Evolutionary conservation across 148 eudicot genomes (phyloP).

Genomic region (Euryodendron excelsum): DNA sequence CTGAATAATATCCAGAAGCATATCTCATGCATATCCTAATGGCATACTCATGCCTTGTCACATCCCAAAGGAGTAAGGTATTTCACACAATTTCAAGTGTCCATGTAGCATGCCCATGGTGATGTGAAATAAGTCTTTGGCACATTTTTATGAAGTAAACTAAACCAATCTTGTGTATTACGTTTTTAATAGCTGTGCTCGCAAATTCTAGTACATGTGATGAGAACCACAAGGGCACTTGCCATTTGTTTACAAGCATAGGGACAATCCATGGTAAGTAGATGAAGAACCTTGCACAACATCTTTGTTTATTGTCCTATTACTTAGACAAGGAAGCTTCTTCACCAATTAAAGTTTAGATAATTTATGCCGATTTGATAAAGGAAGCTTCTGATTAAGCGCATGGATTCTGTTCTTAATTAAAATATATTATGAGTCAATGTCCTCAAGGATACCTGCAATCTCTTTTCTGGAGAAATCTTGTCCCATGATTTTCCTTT

Average conservation of each 20-base stretch:
- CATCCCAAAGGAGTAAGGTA: too few relatives aligned
- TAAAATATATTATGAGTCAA: background rate
- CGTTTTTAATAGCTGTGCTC: background rate
- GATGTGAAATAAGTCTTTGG: too few relatives aligned
- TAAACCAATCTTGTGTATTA: background rate
- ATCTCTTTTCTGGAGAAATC: conserved; percentile 27
- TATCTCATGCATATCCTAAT: too few relatives aligned
- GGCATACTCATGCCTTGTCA: too few relatives aligned
- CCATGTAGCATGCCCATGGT: too few relatives aligned
- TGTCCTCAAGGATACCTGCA: conserved; percentile 24
- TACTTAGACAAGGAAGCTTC: background rate
- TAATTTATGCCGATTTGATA: background rate
- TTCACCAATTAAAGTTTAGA: background rate
- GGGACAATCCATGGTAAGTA: background rate
- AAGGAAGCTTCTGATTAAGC: background rate
- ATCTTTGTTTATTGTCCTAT: background rate
- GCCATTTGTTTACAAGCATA: background rate
- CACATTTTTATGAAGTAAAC: background rate
- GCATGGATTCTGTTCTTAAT: background rate
- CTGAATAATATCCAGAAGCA: too few relatives aligned
- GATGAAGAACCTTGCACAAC: background rate
- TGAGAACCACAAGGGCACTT: background rate
- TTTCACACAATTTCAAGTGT: too few relatives aligned
- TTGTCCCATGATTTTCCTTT: conserved; percentile 31
- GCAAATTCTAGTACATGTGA: background rate